These are phyloP conservation scores for Mycena amicta DNA, from an alignment of 768 basidiomycete species.

Conservation along the genomic window DNA sequence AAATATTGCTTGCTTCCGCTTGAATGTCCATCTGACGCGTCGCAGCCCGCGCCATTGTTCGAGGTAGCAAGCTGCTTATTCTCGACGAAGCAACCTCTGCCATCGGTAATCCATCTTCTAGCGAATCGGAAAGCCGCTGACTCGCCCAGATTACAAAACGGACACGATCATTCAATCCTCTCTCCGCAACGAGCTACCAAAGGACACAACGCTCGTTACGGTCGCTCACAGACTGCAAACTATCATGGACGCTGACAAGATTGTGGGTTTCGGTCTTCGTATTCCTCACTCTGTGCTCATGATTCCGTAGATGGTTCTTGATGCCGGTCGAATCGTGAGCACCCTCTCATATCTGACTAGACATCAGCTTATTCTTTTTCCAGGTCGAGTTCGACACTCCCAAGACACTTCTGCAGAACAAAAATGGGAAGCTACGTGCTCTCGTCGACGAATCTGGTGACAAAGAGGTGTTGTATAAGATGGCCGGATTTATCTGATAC, in stretches of 20 bases:
- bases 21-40: neutral
- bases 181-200: conserved; percentile 37
- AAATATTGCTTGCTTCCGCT: conserved; percentile 23
- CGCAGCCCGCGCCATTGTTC: conserved; percentile 8
- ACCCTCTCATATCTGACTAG: neutral
- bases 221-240: conserved; percentile 34
- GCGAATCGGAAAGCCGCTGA: too few species aligned
- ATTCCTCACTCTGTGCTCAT: conserved; percentile 1
- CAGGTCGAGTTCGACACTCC: conserved; percentile 58
- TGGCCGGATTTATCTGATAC: conserved; percentile 33
- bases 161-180: conserved; percentile 45
- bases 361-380: neutral
- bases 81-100: conserved; percentile 15
- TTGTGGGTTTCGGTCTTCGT: conserved; percentile 33
- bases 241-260: conserved; percentile 32
- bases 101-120: too few species aligned
- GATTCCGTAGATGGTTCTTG: conserved; percentile 37
- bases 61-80: conserved; percentile 22
- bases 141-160: conserved; percentile 35
- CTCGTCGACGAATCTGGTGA: conserved; percentile 63
- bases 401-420: conserved; percentile 47
- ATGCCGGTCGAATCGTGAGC: conserved; percentile 41
- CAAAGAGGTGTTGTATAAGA: conserved; percentile 46
- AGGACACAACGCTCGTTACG: conserved; percentile 32
- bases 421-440: conserved; percentile 49